Evolutionary conservation across 441 rosid species (phyloP).

Genomic region (Populus hybrid): DNA sequence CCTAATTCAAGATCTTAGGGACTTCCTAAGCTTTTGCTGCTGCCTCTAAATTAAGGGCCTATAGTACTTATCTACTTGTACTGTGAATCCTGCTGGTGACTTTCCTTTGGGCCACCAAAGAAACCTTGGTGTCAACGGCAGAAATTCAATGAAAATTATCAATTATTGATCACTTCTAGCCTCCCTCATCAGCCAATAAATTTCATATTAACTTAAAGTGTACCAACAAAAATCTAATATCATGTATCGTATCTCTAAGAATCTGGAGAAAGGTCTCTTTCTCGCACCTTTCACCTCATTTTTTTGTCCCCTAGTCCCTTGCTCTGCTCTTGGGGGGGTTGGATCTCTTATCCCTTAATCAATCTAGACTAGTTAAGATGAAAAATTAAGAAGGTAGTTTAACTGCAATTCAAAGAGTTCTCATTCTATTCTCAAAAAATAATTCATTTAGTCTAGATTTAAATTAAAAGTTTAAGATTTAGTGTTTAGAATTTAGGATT

Average conservation of each 20-base stretch:
- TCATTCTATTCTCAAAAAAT: too few species aligned
- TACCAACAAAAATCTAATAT: neutral
- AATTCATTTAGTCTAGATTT: too few species aligned
- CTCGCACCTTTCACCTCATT: constrained; percentile 9
- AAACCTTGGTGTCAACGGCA: neutral
- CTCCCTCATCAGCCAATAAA: neutral
- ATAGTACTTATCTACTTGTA: too few species aligned
- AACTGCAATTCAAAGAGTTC: neutral
- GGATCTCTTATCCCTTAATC: neutral
- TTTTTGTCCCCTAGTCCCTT: constrained; percentile 5
- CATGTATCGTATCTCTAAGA: neutral
- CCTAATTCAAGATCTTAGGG: too few species aligned
- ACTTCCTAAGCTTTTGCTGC: too few species aligned
- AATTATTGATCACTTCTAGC: neutral
- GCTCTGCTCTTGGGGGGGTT: neutral
- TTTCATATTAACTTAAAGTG: constrained; percentile 6
- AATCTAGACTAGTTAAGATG: neutral
- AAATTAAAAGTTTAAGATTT: too few species aligned
- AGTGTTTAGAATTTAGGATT: too few species aligned
- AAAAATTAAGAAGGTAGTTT: too few species aligned
- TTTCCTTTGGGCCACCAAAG: neutral
- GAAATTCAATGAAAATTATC: neutral
- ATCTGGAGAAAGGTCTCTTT: constrained; percentile 19
- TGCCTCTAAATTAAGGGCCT: neutral
- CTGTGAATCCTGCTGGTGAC: neutral